Evolutionary conservation across 75 land plant species (phyloP).

Genomic region (Larix kaempferi): DNA sequence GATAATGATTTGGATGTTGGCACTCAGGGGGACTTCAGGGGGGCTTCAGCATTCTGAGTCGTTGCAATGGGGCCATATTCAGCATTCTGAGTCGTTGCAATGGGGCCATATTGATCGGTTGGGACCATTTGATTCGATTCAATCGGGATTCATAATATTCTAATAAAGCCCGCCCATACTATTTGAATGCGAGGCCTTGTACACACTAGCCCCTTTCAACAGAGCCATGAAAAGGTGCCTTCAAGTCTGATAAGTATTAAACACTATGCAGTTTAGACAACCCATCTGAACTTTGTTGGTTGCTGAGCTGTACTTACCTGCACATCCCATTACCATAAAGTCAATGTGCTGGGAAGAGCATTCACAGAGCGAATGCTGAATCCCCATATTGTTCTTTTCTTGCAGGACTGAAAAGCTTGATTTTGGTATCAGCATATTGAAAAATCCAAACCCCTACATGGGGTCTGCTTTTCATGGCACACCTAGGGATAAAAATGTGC

Average conservation of each 20-base stretch:
- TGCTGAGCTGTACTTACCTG: not conserved
- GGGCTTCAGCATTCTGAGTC: not conserved
- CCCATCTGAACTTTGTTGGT: constrained; percentile 3
- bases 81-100: not conserved
- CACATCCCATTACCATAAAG: not conserved
- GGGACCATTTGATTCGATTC: not conserved
- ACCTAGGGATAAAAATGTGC: not conserved
- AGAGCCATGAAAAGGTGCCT: not conserved
- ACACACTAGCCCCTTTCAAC: not conserved
- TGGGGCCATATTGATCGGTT: not conserved
- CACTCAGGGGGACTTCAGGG: not conserved
- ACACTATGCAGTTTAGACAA: not conserved
- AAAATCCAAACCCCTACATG: constrained; percentile 2
- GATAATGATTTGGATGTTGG: not conserved
- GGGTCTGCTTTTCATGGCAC: constrained; percentile 4
- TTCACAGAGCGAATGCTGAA: not conserved
- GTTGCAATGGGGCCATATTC: constrained; percentile 1
- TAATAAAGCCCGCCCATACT: too few species aligned
- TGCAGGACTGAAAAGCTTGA: not conserved
- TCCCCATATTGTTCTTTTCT: not conserved
- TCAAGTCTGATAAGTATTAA: not conserved
- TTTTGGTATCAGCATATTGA: not conserved
- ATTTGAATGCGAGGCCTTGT: constrained; percentile 1
- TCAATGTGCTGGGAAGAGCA: too few species aligned
- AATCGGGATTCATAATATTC: not conserved